Base-by-base conservation (phyloP, 768 basidiomycete genomes). In the Tephrocybe sp. region DNA sequence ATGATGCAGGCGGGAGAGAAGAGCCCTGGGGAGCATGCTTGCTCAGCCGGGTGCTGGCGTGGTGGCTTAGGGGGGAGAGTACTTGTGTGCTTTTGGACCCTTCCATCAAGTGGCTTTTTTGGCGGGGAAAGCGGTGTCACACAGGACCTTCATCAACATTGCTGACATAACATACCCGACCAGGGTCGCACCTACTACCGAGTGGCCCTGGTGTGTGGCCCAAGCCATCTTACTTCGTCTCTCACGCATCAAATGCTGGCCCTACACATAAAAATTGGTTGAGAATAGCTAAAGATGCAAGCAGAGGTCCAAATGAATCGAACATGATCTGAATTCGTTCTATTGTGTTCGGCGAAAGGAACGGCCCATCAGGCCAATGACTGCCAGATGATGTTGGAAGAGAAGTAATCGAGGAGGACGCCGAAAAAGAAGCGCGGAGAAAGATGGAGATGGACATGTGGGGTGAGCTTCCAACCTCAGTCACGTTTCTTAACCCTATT, bases 1-100 rank as follows among this genome's bases (percentile, higher is more conserved):
- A 34, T 65, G 66, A 32, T 70, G 58, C 14, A 76, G 66, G 33
- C 73, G 70, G 25, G 68, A 58, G 33, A 73, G 68, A 17, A 72
- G 71, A 15, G 58, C 28, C 20, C 53, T 55, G 11, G 58, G 51
- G 25, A 55, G 49, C 55, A 56, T 56, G 14, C 17, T 41, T 33
- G 15, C 21, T 24, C 9, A 39, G 15, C n/a, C 25, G 42, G 30
- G 14, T 34, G 33, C 30, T 21, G 3, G 40, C 26, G 10, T 32
- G 20, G 25, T 44, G 45, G 30, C 21, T 37, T 37, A 20, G 30
- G 33, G 17, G 12, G 10, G 23, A 47, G 33, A 21, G 18, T 20
- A 44, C 42, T 36, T 53, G 39, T 53, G 45, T 45, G 45, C 12
- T 37, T 53, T 53, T 53, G 30, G 28, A 47, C 23, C 30, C 45